Evolutionary conservation across 805 yeast genomes (phyloP).

Genomic region (Yamadazyma endophytica): DNA sequence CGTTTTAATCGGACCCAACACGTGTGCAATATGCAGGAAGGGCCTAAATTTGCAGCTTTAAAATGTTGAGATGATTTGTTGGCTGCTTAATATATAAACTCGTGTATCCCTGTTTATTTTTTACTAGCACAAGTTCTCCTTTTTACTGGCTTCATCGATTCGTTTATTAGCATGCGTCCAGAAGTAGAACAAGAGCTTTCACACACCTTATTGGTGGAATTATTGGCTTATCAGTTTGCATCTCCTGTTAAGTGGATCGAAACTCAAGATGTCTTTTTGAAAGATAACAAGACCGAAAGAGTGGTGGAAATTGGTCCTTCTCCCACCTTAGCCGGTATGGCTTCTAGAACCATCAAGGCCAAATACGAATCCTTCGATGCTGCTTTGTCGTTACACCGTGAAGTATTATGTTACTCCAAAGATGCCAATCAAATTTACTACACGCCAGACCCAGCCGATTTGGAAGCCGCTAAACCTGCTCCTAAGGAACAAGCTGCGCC

Average conservation of each 20-base stretch:
- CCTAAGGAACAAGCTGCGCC: conserved; percentile 21
- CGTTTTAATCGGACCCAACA: too few relatives aligned
- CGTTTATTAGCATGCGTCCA: conserved; percentile 57
- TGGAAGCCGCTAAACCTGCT: conserved; percentile 26
- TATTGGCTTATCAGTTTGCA: conserved; percentile 97
- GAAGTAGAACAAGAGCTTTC: conserved; percentile 98
- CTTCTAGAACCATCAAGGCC: conserved; percentile 89
- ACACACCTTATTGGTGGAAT: conserved; percentile 89
- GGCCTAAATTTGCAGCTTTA: too few relatives aligned
- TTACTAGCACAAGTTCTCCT: too few relatives aligned
- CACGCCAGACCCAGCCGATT: conserved; percentile 72
- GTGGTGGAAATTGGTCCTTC: conserved; percentile 99
- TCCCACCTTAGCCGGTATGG: conserved; percentile 98
- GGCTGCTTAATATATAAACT: too few relatives aligned
- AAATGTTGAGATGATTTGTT: too few relatives aligned
- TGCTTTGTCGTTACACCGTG: conserved; percentile 89
- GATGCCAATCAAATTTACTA: conserved; percentile 96
- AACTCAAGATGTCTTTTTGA: conserved; percentile 95
- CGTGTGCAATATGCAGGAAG: too few relatives aligned
- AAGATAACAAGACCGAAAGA: conserved; percentile 92
- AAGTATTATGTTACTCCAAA: conserved; percentile 91
- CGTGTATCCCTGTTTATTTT: too few relatives aligned
- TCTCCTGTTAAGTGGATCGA: conserved; percentile 99
- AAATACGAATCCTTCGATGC: conserved; percentile 98
- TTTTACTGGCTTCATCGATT: too few relatives aligned